Base-by-base conservation (phyloP, 371 early-diverging fungal genomes). In the Circinella minor region DNA sequence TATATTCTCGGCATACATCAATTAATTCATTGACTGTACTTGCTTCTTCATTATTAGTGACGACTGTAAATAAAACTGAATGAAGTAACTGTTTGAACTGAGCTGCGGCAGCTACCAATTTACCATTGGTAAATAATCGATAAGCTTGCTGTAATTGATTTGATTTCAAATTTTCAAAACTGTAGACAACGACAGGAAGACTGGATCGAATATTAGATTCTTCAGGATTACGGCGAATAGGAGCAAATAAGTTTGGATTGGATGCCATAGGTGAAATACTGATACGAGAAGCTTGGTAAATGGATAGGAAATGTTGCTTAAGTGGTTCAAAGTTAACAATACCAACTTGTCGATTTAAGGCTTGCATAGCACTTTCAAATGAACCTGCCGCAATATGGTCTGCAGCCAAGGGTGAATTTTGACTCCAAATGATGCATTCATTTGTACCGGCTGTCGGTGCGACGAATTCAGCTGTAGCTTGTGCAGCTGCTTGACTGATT, bases 381-480 rank as follows among this genome's bases (percentile, higher is more conserved):
- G 92, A 86, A 55, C 98, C 98, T 4, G 97, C 96, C 0, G 95
- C 95, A 71, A 96, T 89, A 77, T 97, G 96, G 78, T 96, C 95
- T 0, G 88, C 93, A 14, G 96, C 93, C 55, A 94, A 78, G 18
- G 82, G 83, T 5, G 95, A 95, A 81, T 92, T 94, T 70, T 93
- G 93, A 46, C 85, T 81, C 95, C 96, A 96, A 13, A 84, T 55
- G 5, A 90, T 89, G 7, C 76, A 80, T 72, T 92, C 89, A 68
- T 78, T 84, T 1, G 89, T 84, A 3, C 96, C 97, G 10, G 88
- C 88, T 61, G 87, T 80, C 6, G 92, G 94, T n/a, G 90, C 82
- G 18, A 88, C 85, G 73, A 89, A 86, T 34, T 82, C 89, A 18
- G 86, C 87, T 1, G 87, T 80, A 61, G 92, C 88, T 63, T 89